Base-by-base conservation (phyloP, 1,139 yeast genomes). In the Schwanniomyces etchellsii region DNA sequence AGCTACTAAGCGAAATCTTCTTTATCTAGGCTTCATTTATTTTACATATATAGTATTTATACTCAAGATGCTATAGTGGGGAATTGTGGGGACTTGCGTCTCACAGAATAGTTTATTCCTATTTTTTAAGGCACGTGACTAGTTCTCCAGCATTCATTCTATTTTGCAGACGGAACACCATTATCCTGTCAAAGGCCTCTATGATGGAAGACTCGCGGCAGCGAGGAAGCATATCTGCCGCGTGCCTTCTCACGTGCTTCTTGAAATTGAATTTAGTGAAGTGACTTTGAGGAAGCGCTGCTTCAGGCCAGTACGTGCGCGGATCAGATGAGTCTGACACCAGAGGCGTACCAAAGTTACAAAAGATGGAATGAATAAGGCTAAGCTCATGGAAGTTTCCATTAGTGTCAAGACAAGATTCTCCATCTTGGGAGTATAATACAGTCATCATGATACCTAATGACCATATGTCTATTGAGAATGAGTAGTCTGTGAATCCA, bases 401-500 rank as follows among this genome's bases (percentile, higher is more conserved):
- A 5, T 55, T 60, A 29, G 54, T 58, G 43, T 30, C 45, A 27
- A 74, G 58, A 2, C 72, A 55, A 2, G 75, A 63, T 5, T 52
- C 43, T 11, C 75, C 68, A 31, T 70, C 54, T 1, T 37, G 34
- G 25, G 82, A 74, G 40, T 71, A 74, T 30, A 88, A 49, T 31
- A 74, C 62, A n/a, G 84, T 74, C 35, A 81, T 48, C 1, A 85
- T 43, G 5, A 91, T 70, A 2, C 91, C 94, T 13, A 81, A 49
- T 0, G 85, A 64, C 97, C 97, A 91, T 17, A 86, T 64, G 48
- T 91, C 98, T 4, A 89, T 63, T 26, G 71, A 77, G 25, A 50
- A 53, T 2, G 72, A 58, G 51, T 91, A 91, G 36, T 70, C 65
- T 5, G 65, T 49, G n/a, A 74, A 61, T 0, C 93, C 88, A 35